Percentiles rank a stretch among this genome's conserved stretches.
phyloP scores from a whole-genome alignment of 805 yeast genomes.

The Sugiyamaella americana region DNA sequence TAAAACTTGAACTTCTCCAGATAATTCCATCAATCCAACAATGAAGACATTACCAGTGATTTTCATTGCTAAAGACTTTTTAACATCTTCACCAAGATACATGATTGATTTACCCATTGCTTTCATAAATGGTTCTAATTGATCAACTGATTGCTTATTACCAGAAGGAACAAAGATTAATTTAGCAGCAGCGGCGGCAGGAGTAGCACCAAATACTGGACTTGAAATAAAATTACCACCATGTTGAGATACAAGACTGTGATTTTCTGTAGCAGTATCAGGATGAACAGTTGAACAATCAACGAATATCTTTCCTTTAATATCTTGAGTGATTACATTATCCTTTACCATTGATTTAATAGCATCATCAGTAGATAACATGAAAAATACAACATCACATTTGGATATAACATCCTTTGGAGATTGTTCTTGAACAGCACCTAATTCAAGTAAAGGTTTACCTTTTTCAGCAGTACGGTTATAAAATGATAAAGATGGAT shows the following conservation, averaged over 20 bases:
- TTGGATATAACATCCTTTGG: constrained; percentile 11
- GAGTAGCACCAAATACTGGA: constrained; percentile 30
- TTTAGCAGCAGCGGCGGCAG: constrained; percentile 24
- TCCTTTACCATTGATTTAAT: constrained; percentile 9
- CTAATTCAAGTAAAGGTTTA: constrained; percentile 11
- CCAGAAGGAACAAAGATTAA: constrained; percentile 26
- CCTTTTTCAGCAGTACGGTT: constrained; percentile 19
- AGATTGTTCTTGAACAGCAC: constrained; percentile 13
- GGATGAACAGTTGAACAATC: constrained; percentile 29
- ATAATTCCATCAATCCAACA: constrained; percentile 26
- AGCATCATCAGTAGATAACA: constrained; percentile 17
- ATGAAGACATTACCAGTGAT: constrained; percentile 27
- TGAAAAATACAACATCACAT: constrained; percentile 14
- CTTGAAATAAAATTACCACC: constrained; percentile 24
- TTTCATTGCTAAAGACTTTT: constrained; percentile 24
- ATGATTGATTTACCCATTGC: constrained; percentile 26
- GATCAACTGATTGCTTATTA: constrained; percentile 18
- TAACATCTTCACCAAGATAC: constrained; percentile 24
- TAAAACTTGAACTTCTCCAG: constrained; percentile 23
- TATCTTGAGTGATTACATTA: neutral
- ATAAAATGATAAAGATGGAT: constrained; percentile 10
- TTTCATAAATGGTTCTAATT: constrained; percentile 21
- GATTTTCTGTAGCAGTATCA: constrained; percentile 21
- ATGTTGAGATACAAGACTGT: constrained; percentile 10
- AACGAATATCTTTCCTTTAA: constrained; percentile 22